Conservation (phyloP, 2,329 filamentous ascomycete genomes). For the Aquanectria penicillioides region DNA sequence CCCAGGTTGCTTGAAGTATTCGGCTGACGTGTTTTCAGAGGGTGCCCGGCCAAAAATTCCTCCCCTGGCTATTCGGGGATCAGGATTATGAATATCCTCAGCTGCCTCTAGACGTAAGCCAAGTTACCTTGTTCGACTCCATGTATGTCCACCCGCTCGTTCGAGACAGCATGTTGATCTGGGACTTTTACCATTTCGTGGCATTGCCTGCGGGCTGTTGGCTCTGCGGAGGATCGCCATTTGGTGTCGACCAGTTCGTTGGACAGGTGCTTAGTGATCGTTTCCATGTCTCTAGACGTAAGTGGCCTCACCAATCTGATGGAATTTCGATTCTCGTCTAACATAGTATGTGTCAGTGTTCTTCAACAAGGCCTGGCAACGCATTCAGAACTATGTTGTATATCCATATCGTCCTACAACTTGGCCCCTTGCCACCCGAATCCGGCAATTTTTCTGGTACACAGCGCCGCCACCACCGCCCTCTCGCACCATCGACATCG, state of each 20-base stretch:
- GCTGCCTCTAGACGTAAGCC: conserved; percentile 45
- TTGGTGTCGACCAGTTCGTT: conserved; percentile 27
- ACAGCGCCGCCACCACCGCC: conserved; percentile 37
- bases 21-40: not conserved
- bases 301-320: conserved; percentile 1
- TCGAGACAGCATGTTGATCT: conserved; percentile 24
- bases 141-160: conserved; percentile 52
- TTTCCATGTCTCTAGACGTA: conserved; percentile 38
- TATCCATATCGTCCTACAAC: conserved; percentile 44
- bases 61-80: conserved; percentile 28
- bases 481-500: conserved; percentile 42
- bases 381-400: conserved; percentile 47
- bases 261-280: conserved; percentile 39
- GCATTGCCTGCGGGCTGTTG: conserved; percentile 32
- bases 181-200: conserved; percentile 19
- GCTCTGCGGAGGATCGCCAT: conserved; percentile 12
- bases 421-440: conserved; percentile 36
- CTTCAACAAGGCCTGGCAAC: conserved; percentile 47
- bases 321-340: not conserved
- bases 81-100: conserved; percentile 20
- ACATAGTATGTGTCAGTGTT: conserved; percentile 37
- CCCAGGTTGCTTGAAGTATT: too few species aligned
- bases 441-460: conserved; percentile 48
- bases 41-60: conserved; percentile 13
- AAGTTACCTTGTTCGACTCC: conserved; percentile 54